Percentiles rank a stretch among this genome's conserved stretches.
Evolutionary conservation across 73 alveolate genomes (phyloP).

Genomic region (Tetrahymena malaccensis): DNA sequence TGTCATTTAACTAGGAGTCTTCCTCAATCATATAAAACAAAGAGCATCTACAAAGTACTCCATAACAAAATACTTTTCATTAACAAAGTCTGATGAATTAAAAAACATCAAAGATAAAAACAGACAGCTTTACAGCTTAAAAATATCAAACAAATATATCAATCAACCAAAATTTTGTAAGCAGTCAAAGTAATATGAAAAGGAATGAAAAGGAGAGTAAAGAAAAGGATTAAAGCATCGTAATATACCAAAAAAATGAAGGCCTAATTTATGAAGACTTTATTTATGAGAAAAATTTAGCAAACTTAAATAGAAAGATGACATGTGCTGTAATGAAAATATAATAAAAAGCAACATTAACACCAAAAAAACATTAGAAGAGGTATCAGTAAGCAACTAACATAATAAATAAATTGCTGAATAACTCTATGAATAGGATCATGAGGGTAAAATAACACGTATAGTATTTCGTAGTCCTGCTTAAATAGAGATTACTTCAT

Average conservation of each 20-base stretch:
- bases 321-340: background rate
- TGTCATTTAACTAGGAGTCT: no score
- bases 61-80: no score
- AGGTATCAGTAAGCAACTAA: background rate
- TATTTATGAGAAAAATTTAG: background rate
- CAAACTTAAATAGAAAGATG: background rate
- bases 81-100: no score
- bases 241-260: background rate
- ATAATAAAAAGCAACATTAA: background rate
- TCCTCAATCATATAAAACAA: no score
- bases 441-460: background rate
- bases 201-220: background rate
- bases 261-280: background rate
- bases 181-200: no score
- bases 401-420: no score
- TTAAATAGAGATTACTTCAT: background rate
- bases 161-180: no score
- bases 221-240: background rate
- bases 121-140: no score
- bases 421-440: background rate
- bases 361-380: background rate
- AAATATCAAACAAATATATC: no score
- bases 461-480: background rate
- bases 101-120: no score
- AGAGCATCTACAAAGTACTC: no score